Base-by-base conservation (phyloP, 345 rosid genomes). In the Fremontodendron californicum region DNA sequence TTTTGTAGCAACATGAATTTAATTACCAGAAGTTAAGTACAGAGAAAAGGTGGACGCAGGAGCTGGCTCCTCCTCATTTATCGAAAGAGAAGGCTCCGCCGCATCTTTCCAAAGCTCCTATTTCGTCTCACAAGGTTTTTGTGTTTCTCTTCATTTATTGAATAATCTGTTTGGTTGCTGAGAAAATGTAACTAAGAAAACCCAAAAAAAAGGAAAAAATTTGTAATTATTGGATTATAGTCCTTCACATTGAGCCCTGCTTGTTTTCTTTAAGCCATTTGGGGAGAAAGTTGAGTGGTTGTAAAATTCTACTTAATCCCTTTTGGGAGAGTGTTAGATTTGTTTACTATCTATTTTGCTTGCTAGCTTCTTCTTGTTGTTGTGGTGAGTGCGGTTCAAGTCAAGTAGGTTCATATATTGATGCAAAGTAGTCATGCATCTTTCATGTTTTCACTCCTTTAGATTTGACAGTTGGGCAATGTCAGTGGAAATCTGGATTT, bases 381-480 rank as follows among this genome's bases (percentile, higher is more conserved):
- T 6, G 21, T 23, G 9, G 37, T 25, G 51, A 68, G 54, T 66
- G 42, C 27, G 48, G 75, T 73, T 31, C 31, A 11, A 54, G 46
- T 55, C 35, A 10, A 46, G 31, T 62, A 70, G 77, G 52, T 54
- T 51, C 57, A 55, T 55, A 2, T 73, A 12, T 79, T 79, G 40
- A 81, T 77, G 55, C 85, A 77, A 65, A 81, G 79, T 78, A 87
- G 87, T 91, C 93, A 87, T 88, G 90, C 81, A 74, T 87, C 87
- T 88, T 89, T 84, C 90, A 84, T 85, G 88, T 88, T 86, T 91
- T 89, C 88, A 89, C 96, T 84, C 89, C 83, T 83, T 92, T 90
- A 90, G 92, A 91, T 80, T 89, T 88, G 92, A 93, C 98, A 93
- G 98, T 89, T 87, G 86, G 85, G 79, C 80, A 85, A 81, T 46